Evolutionary conservation across 768 basidiomycete genomes (phyloP), one percentile per base, ranked within the genome.

Genomic region (Boletus bicolor): DNA sequence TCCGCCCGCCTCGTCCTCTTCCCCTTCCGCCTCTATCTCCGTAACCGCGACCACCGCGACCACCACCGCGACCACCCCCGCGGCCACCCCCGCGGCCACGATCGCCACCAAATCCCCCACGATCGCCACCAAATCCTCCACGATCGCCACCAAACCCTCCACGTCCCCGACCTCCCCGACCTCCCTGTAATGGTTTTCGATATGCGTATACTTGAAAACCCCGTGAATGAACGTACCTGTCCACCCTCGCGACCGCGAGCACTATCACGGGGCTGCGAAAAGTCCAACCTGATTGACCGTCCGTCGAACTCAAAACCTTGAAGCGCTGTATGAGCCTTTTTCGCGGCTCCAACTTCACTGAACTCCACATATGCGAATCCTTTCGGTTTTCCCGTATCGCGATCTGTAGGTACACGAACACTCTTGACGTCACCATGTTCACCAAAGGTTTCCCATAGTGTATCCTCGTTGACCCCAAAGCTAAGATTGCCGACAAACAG

Each of bases 351-450:
- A 38, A 92, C 66, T 63, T 87, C 86, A 61, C 86, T 83, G 73
- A 95, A 97, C 73, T 98, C 93, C 67, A 99, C 90, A 73, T 98
- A 98, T 21, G 86, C 97, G 73, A 96, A 98, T 65, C 97, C 97
- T 73, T 98, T 98, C 44, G 91, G 86, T 58, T 79, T 81, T 30
- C 93, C 94, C 7, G 89, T 82, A 48, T 99, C 97, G 61, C 91
- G 80, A 72, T 98, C 94, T 38, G 94, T 97, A 32, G 94, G 93
- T 48, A 99, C 76, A 53, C 94, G 84, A 39, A 98, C 91, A 66
- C 77, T 87, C 76, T 90, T 89, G 58, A 97, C 83, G 42, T 83
- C 79, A 54, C 92, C 92, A 69, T 86, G 87, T 68, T 93, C 92
- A 59, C 84, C 86, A 73, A 98, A 99, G 63, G 85, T 80, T 71